phyloP scores from a whole-genome alignment of 768 basidiomycete genomes.

The Russula dissimulans region DNA sequence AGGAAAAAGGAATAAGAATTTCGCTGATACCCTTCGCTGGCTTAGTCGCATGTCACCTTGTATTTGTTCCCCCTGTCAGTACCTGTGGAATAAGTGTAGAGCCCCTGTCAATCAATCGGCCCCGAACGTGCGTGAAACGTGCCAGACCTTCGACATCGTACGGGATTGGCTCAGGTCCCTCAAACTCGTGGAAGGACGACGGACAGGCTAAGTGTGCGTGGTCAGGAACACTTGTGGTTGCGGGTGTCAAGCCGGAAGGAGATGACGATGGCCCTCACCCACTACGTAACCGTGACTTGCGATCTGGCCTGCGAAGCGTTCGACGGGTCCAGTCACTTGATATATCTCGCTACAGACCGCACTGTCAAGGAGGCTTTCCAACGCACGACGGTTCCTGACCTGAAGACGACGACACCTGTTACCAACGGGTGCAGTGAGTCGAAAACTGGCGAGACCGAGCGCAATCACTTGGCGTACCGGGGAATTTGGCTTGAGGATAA shows the following conservation, averaged over 20 bases:
- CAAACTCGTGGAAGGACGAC: conserved; percentile 86
- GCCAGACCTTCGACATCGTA: conserved; percentile 74
- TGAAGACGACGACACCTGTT: conserved; percentile 77
- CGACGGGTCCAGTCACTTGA: conserved; percentile 95
- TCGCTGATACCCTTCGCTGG: neutral
- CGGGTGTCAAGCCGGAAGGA: too few species aligned
- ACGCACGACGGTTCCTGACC: conserved; percentile 33
- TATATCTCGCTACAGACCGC: conserved; percentile 70
- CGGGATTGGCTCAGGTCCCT: conserved; percentile 78
- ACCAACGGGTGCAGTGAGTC: neutral
- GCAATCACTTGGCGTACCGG: conserved; percentile 39
- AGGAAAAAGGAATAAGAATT: neutral
- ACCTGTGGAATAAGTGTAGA: conserved; percentile 31
- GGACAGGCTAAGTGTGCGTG: conserved; percentile 50
- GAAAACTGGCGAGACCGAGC: neutral
- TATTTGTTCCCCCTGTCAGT: conserved; percentile 89
- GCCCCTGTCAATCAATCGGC: neutral
- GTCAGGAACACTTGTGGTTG: too few species aligned
- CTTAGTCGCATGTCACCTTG: conserved; percentile 43
- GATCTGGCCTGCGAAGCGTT: conserved; percentile 81
- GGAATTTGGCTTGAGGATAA: conserved; percentile 88
- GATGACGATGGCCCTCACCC: conserved; percentile 35
- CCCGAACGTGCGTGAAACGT: neutral
- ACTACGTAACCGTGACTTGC: conserved; percentile 81
- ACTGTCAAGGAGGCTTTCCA: neutral